Percentiles rank a stretch among this genome's conserved stretches.
These are phyloP conservation scores for Diaporthe aspalathi DNA, from an alignment of 2,329 filamentous ascomycete species.

Conservation along the genomic window DNA sequence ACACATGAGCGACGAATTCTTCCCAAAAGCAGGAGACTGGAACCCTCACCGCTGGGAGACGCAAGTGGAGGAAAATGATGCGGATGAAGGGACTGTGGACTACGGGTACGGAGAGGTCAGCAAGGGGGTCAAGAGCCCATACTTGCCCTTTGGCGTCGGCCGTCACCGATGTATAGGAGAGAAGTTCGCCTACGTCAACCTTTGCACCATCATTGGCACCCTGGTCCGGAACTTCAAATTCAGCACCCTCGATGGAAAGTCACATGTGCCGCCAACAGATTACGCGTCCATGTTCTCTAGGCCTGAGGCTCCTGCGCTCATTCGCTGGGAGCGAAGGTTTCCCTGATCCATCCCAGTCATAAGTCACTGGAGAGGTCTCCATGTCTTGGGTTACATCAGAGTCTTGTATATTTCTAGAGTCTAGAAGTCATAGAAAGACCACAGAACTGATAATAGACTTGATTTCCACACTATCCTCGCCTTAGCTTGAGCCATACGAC, in stretches of 20 bases:
- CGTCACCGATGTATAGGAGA: slow-evolving; percentile 81
- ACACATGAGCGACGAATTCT: slow-evolving; percentile 66
- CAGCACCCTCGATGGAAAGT: slow-evolving; percentile 64
- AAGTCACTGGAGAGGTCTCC: rapidly evolving
- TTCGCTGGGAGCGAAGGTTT: slow-evolving; percentile 50
- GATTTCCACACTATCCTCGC: no score
- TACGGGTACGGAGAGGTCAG: slow-evolving; percentile 40
- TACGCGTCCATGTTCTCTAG: slow-evolving; percentile 63
- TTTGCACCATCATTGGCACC: slow-evolving; percentile 72
- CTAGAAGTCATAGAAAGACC: no score
- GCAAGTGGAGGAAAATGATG: slow-evolving; percentile 11
- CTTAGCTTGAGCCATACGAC: no score
- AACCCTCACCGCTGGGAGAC: slow-evolving; percentile 37
- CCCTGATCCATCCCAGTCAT: neutral
- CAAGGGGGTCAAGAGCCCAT: slow-evolving; percentile 40
- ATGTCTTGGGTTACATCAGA: no score
- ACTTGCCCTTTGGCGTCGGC: slow-evolving; percentile 76
- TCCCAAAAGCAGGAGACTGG: slow-evolving; percentile 52
- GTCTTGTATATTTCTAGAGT: no score
- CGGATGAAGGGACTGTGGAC: slow-evolving; percentile 18
- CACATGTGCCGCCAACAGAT: slow-evolving; percentile 70
- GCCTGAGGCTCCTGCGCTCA: slow-evolving; percentile 48
- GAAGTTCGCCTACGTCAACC: slow-evolving; percentile 79
- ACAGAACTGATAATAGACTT: no score
- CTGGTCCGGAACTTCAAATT: slow-evolving; percentile 72